These are phyloP conservation scores for Fusarium continuum DNA, from an alignment of 2,329 filamentous ascomycete genomes.

Conservation along the genomic window DNA sequence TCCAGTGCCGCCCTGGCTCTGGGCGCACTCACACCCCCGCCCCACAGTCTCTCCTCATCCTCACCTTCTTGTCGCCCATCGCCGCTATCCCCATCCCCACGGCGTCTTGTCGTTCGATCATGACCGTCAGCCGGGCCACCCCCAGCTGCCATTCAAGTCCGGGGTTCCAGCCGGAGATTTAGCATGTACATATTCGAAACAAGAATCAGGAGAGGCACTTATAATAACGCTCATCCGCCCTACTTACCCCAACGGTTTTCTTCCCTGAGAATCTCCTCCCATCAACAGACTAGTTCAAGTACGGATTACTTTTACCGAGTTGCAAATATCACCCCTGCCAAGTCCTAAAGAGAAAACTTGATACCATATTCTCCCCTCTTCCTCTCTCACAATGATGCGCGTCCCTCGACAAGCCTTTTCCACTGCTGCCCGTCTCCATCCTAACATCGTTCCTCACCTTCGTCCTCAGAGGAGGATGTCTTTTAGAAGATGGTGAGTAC, in stretches of 20 bases:
- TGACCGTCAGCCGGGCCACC: constrained; percentile 19
- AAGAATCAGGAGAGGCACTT: constrained; percentile 19
- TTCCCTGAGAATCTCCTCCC: constrained; percentile 6
- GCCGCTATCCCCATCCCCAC: constrained; percentile 17
- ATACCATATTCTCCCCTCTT: constrained; percentile 5
- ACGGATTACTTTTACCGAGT: constrained; percentile 33
- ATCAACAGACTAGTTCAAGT: constrained; percentile 31
- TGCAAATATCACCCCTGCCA: constrained; percentile 22
- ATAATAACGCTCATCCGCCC: constrained; percentile 25
- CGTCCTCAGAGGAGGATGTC: constrained; percentile 40
- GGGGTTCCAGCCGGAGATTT: constrained; percentile 7
- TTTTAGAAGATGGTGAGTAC: constrained; percentile 37
- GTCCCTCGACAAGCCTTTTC: constrained; percentile 42
- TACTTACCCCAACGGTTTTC: constrained; percentile 25
- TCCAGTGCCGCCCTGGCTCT: constrained; percentile 13
- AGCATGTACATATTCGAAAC: background rate
- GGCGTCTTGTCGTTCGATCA: constrained; percentile 33
- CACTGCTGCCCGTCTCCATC: constrained; percentile 42
- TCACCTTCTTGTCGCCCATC: constrained; percentile 14
- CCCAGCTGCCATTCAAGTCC: constrained; percentile 4
- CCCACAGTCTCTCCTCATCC: constrained; percentile 13
- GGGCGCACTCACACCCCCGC: constrained; percentile 34
- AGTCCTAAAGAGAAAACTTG: constrained; percentile 15
- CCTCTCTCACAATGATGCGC: constrained; percentile 39
- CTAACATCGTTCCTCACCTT: constrained; percentile 44